Evolutionary conservation across 2,329 filamentous ascomycete genomes (phyloP).

Genomic region (Neonectria magnoliae): DNA sequence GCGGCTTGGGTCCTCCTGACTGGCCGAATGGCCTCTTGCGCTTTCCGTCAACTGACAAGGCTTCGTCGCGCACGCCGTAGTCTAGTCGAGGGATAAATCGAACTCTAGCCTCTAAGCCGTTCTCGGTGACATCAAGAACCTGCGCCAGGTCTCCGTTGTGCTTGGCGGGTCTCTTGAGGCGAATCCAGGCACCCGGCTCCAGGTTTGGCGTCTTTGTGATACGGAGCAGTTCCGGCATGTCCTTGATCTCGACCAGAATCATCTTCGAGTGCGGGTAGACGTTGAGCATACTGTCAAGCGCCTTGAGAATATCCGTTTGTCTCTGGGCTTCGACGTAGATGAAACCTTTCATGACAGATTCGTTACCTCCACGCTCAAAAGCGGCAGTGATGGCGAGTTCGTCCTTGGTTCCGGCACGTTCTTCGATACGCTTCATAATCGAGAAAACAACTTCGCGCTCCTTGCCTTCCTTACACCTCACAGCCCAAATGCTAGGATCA

Average conservation of each 20-base stretch:
- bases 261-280: slow-evolving; percentile 90
- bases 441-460: slow-evolving; percentile 90
- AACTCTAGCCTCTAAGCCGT: slow-evolving; percentile 87
- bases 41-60: slow-evolving; percentile 70
- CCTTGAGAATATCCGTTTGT: slow-evolving; percentile 84
- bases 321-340: slow-evolving; percentile 93
- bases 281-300: slow-evolving; percentile 85
- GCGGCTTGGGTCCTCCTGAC: slow-evolving; percentile 75
- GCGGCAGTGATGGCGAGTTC: slow-evolving; percentile 87
- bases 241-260: slow-evolving; percentile 91
- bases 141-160: slow-evolving; percentile 92
- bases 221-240: slow-evolving; percentile 95
- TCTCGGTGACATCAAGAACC: slow-evolving; percentile 91
- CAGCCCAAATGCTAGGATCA: slow-evolving; percentile 95
- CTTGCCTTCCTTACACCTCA: slow-evolving; percentile 93
- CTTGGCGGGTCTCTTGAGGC: slow-evolving; percentile 80
- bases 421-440: slow-evolving; percentile 89
- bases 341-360: slow-evolving; percentile 88
- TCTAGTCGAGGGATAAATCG: slow-evolving; percentile 90
- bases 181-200: slow-evolving; percentile 90
- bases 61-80: slow-evolving; percentile 88
- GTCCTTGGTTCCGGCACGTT: slow-evolving; percentile 80
- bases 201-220: slow-evolving; percentile 87
- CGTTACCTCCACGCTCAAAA: slow-evolving; percentile 85
- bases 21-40: slow-evolving; percentile 76